A percentile compares a stretch with the other conserved stretches of the same genome.
Conservation (phyloP, 1,139 yeast species). For the Geotrichum candidum region DNA sequence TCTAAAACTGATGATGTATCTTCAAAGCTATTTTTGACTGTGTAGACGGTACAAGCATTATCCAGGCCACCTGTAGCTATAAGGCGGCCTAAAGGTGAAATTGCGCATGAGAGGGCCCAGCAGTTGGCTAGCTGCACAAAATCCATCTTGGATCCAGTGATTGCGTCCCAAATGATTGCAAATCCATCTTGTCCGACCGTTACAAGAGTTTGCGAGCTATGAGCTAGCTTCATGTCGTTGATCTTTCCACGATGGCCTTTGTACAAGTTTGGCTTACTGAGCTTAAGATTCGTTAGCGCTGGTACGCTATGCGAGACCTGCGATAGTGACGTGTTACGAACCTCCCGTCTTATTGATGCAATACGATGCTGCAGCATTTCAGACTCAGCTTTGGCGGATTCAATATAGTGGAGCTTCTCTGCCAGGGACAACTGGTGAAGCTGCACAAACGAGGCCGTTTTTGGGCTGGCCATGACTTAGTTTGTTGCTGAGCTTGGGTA, state of each 20-base stretch:
- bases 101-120: conserved; percentile 74
- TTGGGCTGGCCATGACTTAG: conserved; percentile 16
- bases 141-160: conserved; percentile 63
- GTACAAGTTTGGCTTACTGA: conserved; percentile 33
- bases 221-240: conserved; percentile 62
- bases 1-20: background rate
- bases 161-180: conserved; percentile 77
- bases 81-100: conserved; percentile 57
- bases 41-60: conserved; percentile 68
- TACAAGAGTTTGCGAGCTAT: conserved; percentile 52
- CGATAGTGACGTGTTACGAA: conserved; percentile 22
- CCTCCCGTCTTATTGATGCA: conserved; percentile 18
- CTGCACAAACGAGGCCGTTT: conserved; percentile 21
- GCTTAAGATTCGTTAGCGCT: background rate
- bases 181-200: conserved; percentile 87
- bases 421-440: conserved; percentile 19
- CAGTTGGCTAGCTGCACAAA: conserved; percentile 54
- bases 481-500: background rate
- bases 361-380: conserved; percentile 24
- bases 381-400: conserved; percentile 23
- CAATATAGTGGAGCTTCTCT: conserved; percentile 20
- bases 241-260: conserved; percentile 76
- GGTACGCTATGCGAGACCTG: background rate
- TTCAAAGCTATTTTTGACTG: conserved; percentile 29
- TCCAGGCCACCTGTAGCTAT: conserved; percentile 83